Percentiles rank a stretch among this genome's conserved stretches.
Conservation (phyloP, 371 early-diverging fungal genomes). For the Syncephalastrum racemosum region DNA sequence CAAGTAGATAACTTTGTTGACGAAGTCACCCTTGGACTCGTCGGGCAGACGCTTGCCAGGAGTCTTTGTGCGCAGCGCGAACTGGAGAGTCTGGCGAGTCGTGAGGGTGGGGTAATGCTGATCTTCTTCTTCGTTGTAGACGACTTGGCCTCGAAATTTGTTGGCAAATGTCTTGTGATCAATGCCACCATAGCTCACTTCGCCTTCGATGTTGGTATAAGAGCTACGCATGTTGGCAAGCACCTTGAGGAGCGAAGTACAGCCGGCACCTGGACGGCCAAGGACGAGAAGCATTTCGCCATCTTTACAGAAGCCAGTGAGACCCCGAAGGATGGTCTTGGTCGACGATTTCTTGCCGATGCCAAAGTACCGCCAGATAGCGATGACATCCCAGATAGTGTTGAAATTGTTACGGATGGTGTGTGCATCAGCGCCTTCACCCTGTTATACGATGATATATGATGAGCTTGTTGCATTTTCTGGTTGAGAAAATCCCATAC, state of each 20-base stretch:
- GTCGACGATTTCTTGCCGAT: slow-evolving; percentile 15
- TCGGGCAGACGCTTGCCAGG: slow-evolving; percentile 54
- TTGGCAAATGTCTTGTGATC: slow-evolving; percentile 49
- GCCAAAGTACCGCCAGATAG: slow-evolving; percentile 31
- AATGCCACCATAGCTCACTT: slow-evolving; percentile 62
- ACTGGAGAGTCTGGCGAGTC: slow-evolving; percentile 63
- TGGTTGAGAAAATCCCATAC: neutral
- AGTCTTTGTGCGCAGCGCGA: slow-evolving; percentile 65
- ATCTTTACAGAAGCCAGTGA: slow-evolving; percentile 61
- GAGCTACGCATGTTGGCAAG: slow-evolving; percentile 62
- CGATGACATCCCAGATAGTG: slow-evolving; percentile 8
- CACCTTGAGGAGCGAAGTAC: slow-evolving; percentile 67
- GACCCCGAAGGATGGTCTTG: slow-evolving; percentile 47
- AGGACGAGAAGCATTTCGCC: slow-evolving; percentile 75
- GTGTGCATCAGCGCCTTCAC: slow-evolving; percentile 41
- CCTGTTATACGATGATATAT: slow-evolving; percentile 7
- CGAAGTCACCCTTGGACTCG: slow-evolving; percentile 42
- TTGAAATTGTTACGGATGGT: slow-evolving; percentile 31
- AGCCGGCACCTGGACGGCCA: slow-evolving; percentile 73
- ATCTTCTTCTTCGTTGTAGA: slow-evolving; percentile 74
- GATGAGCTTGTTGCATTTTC: neutral
- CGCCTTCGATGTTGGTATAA: slow-evolving; percentile 56
- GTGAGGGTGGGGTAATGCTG: slow-evolving; percentile 69
- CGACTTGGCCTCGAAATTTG: slow-evolving; percentile 58
- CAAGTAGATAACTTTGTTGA: slow-evolving; percentile 45